Evolutionary conservation across 768 basidiomycete species (phyloP).

Genomic region (Boletus fagicola): DNA sequence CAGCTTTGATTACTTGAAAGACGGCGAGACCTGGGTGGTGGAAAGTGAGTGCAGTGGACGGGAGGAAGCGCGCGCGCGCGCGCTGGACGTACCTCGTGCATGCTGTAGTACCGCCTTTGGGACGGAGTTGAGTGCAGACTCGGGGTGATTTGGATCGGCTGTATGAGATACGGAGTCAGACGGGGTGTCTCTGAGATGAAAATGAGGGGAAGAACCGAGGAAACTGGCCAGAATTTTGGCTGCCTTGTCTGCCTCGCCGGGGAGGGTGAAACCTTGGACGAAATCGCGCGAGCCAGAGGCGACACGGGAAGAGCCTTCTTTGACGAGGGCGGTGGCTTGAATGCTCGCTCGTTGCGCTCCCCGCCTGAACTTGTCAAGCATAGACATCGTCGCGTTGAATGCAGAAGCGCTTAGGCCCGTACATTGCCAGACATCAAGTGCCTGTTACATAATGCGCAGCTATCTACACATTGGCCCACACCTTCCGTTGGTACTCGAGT

Average conservation of each 20-base stretch:
- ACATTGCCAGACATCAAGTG: background rate
- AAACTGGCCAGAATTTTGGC: slow-evolving; percentile 89
- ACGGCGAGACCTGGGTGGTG: slow-evolving; percentile 76
- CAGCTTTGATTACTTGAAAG: slow-evolving; percentile 91
- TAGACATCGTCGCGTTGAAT: slow-evolving; percentile 39
- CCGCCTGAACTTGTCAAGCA: slow-evolving; percentile 77
- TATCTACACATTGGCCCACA: slow-evolving; percentile 41
- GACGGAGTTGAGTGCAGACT: slow-evolving; percentile 90
- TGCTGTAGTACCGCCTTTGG: slow-evolving; percentile 89
- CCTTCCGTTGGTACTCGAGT: slow-evolving; percentile 81
- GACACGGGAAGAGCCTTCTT: slow-evolving; percentile 62
- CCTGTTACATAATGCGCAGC: background rate
- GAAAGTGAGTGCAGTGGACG: background rate
- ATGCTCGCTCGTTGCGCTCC: slow-evolving; percentile 80
- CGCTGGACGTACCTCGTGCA: slow-evolving; percentile 68
- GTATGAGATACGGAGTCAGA: background rate
- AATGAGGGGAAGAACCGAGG: slow-evolving; percentile 56
- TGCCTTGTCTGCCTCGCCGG: slow-evolving; percentile 92
- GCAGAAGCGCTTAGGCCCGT: background rate
- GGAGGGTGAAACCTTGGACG: slow-evolving; percentile 82
- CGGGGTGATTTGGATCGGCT: slow-evolving; percentile 87
- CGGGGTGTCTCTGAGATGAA: background rate
- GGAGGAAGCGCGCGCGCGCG: background rate
- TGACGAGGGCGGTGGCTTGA: slow-evolving; percentile 76
- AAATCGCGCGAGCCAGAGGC: slow-evolving; percentile 76